phyloP scores from a whole-genome alignment of 129 eudicot genomes.

The Ambrosia trifida region DNA sequence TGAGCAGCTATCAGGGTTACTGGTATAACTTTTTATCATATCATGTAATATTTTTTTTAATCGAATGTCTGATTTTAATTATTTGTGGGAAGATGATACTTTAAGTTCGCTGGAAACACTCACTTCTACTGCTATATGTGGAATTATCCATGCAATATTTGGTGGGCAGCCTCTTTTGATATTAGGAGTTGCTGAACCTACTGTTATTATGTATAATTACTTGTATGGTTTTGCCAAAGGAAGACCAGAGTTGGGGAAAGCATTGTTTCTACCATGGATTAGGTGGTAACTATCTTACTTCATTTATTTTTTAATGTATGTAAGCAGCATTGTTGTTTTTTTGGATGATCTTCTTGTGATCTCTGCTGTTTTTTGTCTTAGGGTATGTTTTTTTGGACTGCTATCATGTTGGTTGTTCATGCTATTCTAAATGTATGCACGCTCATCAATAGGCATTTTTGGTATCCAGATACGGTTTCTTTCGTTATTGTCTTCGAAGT shows the following conservation, averaged over 20 bases:
- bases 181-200: constrained; percentile 93
- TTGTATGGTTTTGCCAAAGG: constrained; percentile 65
- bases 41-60: not conserved
- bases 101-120: constrained; percentile 83
- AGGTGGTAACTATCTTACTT: constrained; percentile 53
- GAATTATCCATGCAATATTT: constrained; percentile 71
- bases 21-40: constrained; percentile 38
- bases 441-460: too few relatives aligned
- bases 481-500: too few relatives aligned
- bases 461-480: too few relatives aligned
- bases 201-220: constrained; percentile 75
- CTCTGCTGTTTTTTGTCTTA: constrained; percentile 26
- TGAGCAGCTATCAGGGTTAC: constrained; percentile 86
- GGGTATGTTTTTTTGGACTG: constrained; percentile 98
- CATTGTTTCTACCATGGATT: constrained; percentile 82
- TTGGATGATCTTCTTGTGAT: not conserved
- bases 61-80: not conserved
- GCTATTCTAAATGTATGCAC: constrained; percentile 85
- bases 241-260: constrained; percentile 56
- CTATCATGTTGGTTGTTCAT: constrained; percentile 64
- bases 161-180: constrained; percentile 95
- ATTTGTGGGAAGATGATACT: constrained; percentile 53
- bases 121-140: constrained; percentile 85
- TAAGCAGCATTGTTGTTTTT: not conserved
- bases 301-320: not conserved